phyloP scores from a whole-genome alignment of 306 rosid species.

The Citrullus colocynthis region DNA sequence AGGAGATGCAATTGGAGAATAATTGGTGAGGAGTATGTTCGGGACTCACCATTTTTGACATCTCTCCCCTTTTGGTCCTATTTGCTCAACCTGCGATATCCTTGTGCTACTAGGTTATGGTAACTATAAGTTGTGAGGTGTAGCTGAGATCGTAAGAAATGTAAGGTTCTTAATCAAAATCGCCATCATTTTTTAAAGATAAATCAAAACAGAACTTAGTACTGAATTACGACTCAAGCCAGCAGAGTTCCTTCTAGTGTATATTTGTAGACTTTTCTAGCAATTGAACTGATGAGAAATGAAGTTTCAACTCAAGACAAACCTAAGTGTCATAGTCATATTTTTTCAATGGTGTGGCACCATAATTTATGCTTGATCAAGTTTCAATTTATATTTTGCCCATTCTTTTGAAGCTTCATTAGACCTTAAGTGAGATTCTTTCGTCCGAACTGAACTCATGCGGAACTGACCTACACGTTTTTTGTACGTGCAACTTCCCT shows the following conservation, averaged over 20 bases:
- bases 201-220: conserved; percentile 6
- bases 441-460: too few species aligned
- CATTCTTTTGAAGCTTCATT: too few species aligned
- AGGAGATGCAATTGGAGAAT: conserved; percentile 57
- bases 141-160: conserved; percentile 29
- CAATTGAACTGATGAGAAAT: too few species aligned
- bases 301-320: too few species aligned
- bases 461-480: too few species aligned
- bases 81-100: conserved; percentile 23
- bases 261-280: too few species aligned
- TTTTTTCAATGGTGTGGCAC: too few species aligned
- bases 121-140: conserved; percentile 11
- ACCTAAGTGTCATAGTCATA: too few species aligned
- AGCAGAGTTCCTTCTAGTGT: background rate
- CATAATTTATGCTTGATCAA: too few species aligned
- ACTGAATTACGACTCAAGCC: background rate
- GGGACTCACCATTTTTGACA: conserved; percentile 28
- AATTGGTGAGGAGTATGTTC: conserved; percentile 36
- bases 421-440: too few species aligned
- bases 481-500: too few species aligned
- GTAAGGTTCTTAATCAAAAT: conserved; percentile 38
- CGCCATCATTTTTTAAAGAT: conserved; percentile 39
- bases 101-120: conserved; percentile 22
- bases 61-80: conserved; percentile 17
- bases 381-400: too few species aligned